phyloP scores from a whole-genome alignment of 495 filamentous ascomycete species.

The Lasiosphaeria hispida region DNA sequence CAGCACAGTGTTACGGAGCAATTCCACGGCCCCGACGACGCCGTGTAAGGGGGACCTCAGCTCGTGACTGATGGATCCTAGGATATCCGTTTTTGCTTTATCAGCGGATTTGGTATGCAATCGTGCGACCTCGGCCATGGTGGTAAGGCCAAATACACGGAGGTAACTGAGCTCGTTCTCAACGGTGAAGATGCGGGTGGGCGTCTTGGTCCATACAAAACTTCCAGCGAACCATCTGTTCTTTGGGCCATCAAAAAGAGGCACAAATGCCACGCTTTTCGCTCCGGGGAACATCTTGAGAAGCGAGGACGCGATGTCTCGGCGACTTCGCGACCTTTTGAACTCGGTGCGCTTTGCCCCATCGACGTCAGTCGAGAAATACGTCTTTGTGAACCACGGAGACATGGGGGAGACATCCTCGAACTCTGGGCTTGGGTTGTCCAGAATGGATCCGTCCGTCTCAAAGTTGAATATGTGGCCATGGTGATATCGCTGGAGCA shows the following conservation, averaged over 20 bases:
- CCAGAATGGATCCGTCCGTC: constrained; percentile 31
- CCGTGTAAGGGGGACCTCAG: constrained; percentile 74
- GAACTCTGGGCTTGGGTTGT: constrained; percentile 1
- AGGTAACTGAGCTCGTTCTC: constrained; percentile 45
- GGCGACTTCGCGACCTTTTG: not conserved
- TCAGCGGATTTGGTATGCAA: constrained; percentile 37
- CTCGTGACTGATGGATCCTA: constrained; percentile 73
- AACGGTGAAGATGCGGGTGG: constrained; percentile 45
- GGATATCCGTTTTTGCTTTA: constrained; percentile 63
- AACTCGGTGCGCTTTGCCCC: not conserved
- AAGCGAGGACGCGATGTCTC: constrained; percentile 17
- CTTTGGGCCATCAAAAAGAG: constrained; percentile 63
- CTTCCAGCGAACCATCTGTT: constrained; percentile 66
- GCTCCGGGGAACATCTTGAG: constrained; percentile 46
- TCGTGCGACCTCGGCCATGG: constrained; percentile 57
- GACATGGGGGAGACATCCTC: constrained; percentile 17
- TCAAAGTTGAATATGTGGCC: constrained; percentile 61
- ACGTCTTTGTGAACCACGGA: not conserved
- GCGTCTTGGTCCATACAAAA: constrained; percentile 58
- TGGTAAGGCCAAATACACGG: constrained; percentile 54
- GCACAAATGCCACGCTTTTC: constrained; percentile 54
- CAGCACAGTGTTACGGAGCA: constrained; percentile 56
- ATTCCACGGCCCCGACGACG: constrained; percentile 66
- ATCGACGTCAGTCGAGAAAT: not conserved
- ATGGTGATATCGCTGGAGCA: constrained; percentile 58